Conservation (phyloP, 495 filamentous ascomycete genomes). For the Lophiotrema nucula region DNA sequence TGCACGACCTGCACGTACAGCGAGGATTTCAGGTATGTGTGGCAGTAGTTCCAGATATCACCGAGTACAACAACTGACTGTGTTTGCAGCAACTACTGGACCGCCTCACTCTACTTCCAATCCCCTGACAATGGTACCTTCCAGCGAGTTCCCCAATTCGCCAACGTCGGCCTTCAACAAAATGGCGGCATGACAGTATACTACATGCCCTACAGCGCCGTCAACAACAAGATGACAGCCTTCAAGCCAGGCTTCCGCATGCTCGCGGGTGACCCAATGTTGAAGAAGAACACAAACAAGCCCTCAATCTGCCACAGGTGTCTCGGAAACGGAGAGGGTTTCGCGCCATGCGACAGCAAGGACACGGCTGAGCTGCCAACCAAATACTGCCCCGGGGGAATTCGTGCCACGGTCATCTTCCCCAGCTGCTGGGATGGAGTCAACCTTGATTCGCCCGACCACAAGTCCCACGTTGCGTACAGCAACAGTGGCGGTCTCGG, state of each 20-base stretch:
- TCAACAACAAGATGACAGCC: constrained; percentile 46
- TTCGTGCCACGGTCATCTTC: constrained; percentile 31
- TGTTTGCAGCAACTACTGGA: constrained; percentile 50
- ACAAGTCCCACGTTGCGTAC: constrained; percentile 31
- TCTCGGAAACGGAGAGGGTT: constrained; percentile 37
- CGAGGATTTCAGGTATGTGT: neutral
- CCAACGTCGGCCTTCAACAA: constrained; percentile 48
- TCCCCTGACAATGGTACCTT: constrained; percentile 48
- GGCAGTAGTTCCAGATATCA: neutral
- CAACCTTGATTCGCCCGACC: constrained; percentile 31
- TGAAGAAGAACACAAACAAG: constrained; percentile 48
- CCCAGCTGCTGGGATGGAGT: constrained; percentile 33
- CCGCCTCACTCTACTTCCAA: constrained; percentile 53
- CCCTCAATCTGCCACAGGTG: constrained; percentile 45
- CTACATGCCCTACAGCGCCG: constrained; percentile 52
- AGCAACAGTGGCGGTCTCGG: constrained; percentile 23
- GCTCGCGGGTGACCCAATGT: constrained; percentile 51
- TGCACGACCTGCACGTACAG: constrained; percentile 32
- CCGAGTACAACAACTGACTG: neutral
- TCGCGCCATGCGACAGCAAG: constrained; percentile 23
- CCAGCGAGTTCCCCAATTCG: constrained; percentile 51
- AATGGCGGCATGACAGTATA: constrained; percentile 53
- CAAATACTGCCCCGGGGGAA: constrained; percentile 49
- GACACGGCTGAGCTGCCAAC: constrained; percentile 28
- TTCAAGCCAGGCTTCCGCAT: constrained; percentile 52